Percentiles rank a stretch among this genome's conserved stretches.
Conservation (phyloP, 1,284 basidiomycete genomes). For the Anthracocystis walkeri region DNA sequence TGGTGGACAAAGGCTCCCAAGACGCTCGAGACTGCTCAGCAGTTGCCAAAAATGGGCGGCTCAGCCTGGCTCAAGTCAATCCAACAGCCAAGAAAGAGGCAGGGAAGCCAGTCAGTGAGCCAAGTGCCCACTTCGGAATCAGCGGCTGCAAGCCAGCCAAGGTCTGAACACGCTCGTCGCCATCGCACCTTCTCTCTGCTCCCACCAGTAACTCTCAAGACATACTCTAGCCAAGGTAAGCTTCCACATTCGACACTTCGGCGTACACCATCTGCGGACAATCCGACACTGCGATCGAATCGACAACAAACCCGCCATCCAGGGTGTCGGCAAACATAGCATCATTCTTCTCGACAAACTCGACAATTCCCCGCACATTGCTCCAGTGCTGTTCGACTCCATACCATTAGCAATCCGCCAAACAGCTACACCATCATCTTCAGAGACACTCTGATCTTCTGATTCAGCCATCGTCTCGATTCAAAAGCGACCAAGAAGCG, state of each 20-base stretch:
- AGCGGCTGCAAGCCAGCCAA: constrained; percentile 15
- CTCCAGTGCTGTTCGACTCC: background rate
- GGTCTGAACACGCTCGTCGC: constrained; percentile 42
- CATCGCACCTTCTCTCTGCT: constrained; percentile 44
- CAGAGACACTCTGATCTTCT: background rate
- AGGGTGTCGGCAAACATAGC: constrained; percentile 2
- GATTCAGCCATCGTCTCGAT: background rate
- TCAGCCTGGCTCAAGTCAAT: background rate
- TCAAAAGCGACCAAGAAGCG: background rate
- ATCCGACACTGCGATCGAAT: constrained; percentile 20
- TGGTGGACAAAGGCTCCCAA: background rate
- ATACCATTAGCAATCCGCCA: background rate
- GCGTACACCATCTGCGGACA: constrained; percentile 18
- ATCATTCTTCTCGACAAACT: constrained; percentile 1
- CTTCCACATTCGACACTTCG: constrained; percentile 27
- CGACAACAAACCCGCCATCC: background rate
- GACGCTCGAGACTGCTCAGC: constrained; percentile 4
- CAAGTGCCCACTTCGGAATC: background rate
- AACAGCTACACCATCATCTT: background rate
- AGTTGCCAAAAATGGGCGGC: constrained; percentile 2
- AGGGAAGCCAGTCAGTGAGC: background rate
- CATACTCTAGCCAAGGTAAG: constrained; percentile 56
- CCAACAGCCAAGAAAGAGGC: background rate
- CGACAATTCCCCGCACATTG: background rate
- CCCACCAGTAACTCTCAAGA: constrained; percentile 55